A percentile compares a stretch with the other conserved stretches of the same genome.
Conservation (phyloP, 257 asterid genomes). For the Leonotis leonurus region DNA sequence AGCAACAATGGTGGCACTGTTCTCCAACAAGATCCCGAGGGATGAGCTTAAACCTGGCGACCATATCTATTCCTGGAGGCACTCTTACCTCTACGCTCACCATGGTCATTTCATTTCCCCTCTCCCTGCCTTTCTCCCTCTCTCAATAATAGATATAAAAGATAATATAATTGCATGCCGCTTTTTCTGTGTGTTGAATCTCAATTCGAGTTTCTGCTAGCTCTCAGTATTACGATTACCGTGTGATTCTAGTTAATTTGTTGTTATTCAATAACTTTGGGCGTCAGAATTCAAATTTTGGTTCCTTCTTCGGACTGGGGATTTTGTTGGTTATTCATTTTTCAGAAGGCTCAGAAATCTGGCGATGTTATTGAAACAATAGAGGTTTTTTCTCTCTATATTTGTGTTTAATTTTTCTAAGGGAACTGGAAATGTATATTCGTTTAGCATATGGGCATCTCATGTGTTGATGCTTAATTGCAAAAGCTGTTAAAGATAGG, state of each 20-base stretch:
- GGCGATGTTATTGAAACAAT: not conserved
- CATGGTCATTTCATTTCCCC: slow-evolving; percentile 44
- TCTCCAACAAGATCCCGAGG: slow-evolving; percentile 56
- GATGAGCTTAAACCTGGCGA: slow-evolving; percentile 67
- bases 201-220: not conserved
- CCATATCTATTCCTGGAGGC: slow-evolving; percentile 89
- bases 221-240: slow-evolving; percentile 1
- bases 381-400: not conserved
- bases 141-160: not conserved
- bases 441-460: not conserved
- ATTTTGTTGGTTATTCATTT: not conserved
- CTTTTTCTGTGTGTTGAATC: not conserved
- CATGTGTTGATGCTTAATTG: not conserved
- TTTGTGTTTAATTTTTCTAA: not conserved
- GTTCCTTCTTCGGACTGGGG: not conserved
- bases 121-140: not conserved
- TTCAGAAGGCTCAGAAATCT: not conserved
- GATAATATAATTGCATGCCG: not conserved
- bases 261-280: not conserved
- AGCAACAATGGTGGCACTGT: slow-evolving; percentile 37
- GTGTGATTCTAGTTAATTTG: not conserved
- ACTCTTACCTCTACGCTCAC: slow-evolving; percentile 68
- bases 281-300: not conserved
- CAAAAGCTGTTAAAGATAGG: not conserved
- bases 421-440: not conserved